A percentile compares a stretch with the other conserved stretches of the same genome.
These are phyloP conservation scores for Astrephomene gubernaculifera DNA, from an alignment of 139 green algal species.

Conservation along the genomic window DNA sequence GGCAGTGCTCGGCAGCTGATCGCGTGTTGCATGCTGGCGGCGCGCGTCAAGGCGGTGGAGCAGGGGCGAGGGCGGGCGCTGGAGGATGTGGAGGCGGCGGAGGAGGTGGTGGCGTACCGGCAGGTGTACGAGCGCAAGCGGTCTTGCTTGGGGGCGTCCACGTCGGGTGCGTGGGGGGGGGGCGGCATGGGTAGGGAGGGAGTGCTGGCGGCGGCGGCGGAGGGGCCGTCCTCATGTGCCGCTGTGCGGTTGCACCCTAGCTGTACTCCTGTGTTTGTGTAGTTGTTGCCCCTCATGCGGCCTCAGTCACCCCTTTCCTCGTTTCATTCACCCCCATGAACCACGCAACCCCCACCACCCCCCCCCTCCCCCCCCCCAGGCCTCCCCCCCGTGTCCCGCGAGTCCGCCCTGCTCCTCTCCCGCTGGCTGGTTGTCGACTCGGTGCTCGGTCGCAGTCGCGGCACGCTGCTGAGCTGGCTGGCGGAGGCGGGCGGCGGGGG, in stretches of 20 bases:
- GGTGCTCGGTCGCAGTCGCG: slow-evolving; percentile 47
- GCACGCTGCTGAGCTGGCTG: slow-evolving; percentile 58
- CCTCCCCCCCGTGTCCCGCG: background rate
- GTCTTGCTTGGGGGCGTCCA: slow-evolving; percentile 26
- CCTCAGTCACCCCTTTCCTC: too few relatives aligned
- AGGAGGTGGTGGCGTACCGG: background rate
- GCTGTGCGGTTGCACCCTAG: too few relatives aligned
- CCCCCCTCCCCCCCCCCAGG: too few relatives aligned
- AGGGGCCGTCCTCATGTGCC: too few relatives aligned
- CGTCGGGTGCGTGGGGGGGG: background rate
- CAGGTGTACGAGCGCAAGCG: slow-evolving; percentile 32
- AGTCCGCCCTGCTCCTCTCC: background rate
- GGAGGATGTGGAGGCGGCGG: background rate
- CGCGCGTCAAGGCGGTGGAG: background rate
- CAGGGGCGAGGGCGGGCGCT: background rate
- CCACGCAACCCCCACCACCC: too few relatives aligned
- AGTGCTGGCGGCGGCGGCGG: too few relatives aligned
- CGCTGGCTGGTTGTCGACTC: slow-evolving; percentile 51
- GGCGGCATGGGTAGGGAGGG: background rate
- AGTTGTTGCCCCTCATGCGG: too few relatives aligned
- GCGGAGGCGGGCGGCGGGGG: slow-evolving; percentile 10
- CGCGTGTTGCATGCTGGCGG: slow-evolving; percentile 6
- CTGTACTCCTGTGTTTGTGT: too few relatives aligned
- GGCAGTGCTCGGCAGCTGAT: slow-evolving; percentile 22
- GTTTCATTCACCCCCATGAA: too few relatives aligned